Conservation (phyloP, 1,284 basidiomycete species). For the Trichosporon asahii region DNA sequence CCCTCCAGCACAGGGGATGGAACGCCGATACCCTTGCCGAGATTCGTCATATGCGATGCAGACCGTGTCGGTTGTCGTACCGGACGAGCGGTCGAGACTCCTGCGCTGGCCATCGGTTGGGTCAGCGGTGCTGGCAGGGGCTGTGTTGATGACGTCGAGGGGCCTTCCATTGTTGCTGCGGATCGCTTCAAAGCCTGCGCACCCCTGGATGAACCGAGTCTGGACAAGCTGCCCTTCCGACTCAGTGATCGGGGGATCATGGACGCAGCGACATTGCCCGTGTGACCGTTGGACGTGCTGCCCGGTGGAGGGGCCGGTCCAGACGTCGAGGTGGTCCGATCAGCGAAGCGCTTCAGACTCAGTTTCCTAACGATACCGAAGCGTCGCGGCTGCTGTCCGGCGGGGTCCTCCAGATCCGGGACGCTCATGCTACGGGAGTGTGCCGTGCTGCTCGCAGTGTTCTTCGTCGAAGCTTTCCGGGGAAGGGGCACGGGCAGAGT, state of each 20-base stretch:
- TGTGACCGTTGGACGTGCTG: not conserved
- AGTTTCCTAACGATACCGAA: constrained; percentile 5
- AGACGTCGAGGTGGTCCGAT: not conserved
- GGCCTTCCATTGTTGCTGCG: not conserved
- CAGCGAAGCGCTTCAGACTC: not conserved
- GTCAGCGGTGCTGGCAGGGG: not conserved
- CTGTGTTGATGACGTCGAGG: constrained; percentile 1
- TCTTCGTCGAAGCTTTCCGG: not conserved
- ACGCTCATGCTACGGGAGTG: constrained; percentile 5
- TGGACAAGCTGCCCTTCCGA: not conserved
- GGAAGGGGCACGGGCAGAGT: not conserved
- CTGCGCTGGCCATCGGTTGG: not conserved
- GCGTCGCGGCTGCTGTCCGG: not conserved
- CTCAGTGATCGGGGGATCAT: constrained; percentile 4
- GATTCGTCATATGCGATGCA: not conserved
- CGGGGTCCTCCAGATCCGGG: not conserved
- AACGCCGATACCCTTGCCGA: not conserved
- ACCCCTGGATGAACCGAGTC: not conserved
- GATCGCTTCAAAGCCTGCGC: not conserved
- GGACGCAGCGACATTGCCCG: not conserved
- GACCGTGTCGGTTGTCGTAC: not conserved
- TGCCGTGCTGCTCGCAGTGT: not conserved
- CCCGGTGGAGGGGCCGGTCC: not conserved
- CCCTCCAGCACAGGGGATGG: constrained; percentile 1
- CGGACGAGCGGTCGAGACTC: not conserved